Evolutionary conservation across 2,329 filamentous ascomycete genomes (phyloP), one percentile per base, ranked within the genome.

Genomic region (Neofusicoccum kwambonambiense): DNA sequence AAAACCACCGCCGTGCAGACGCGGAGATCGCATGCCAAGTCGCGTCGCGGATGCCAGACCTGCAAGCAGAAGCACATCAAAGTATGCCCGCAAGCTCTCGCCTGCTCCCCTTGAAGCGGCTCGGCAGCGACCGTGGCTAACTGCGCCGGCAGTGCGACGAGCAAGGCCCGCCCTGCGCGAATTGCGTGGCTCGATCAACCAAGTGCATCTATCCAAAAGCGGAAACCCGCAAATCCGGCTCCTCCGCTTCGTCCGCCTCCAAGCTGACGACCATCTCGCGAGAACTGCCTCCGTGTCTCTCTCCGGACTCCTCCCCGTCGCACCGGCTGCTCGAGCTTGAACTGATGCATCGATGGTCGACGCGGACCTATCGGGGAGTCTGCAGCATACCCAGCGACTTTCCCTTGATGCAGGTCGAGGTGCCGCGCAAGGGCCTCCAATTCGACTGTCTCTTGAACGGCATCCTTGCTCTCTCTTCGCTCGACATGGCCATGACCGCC

Each of bases 281-380:
- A 4, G 22, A 31, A 9, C 39, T 13, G 4, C 12, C 41, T 11
- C 61, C 63, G 9, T 63, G 58, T 51, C 44, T 57, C 17, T 68
- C 64, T 27, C 34, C 34, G 11, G 37, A 44, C 0, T 19, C 45
- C 9, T 41, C 54, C 17, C 11, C 62, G 31, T 50, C 64, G 27
- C 50, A 69, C 0, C 70, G 74, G 34, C 68, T 75, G 15, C 70
- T 80, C 27, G 82, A 83, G 64, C 74, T 85, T 8, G 82, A 84
- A 65, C 70, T 85, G 50, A 83, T 85, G 80, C 82, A 84, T 67
- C 80, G 80, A 34, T 85, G 80, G 76, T 78, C 81, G 1, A 82
- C 79, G 0, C 76, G 75, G 17, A 84, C 81, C 0, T 84, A 78
- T 67, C 74, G 74, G 17, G 73, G 72, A 44, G 69, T 79, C 41